Percentiles rank a stretch among this genome's conserved stretches.
These are phyloP conservation scores for Cordia subcordata DNA, from an alignment of 257 asterid species.

Conservation along the genomic window DNA sequence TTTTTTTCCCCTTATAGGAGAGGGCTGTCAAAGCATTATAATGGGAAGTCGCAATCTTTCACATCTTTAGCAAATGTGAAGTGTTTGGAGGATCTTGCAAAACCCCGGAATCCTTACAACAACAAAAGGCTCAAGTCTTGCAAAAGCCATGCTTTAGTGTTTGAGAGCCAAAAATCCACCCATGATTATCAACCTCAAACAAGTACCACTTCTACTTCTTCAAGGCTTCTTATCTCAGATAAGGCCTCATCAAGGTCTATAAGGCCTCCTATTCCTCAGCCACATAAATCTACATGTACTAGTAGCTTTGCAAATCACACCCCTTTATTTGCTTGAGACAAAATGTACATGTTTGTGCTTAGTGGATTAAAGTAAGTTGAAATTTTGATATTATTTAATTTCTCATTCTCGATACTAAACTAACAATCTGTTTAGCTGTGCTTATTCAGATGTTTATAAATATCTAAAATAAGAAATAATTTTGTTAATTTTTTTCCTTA, in stretches of 20 bases:
- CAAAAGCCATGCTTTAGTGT: slow-evolving; percentile 32
- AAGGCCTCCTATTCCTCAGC: slow-evolving; percentile 30
- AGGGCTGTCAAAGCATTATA: slow-evolving; percentile 66
- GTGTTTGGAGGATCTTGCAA: slow-evolving; percentile 54
- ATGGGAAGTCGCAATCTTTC: slow-evolving; percentile 69
- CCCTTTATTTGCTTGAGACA: too few species aligned
- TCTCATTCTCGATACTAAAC: too few species aligned
- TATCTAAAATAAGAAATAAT: too few species aligned
- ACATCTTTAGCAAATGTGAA: slow-evolving; percentile 42
- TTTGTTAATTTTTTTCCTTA: too few species aligned
- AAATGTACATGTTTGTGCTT: too few species aligned
- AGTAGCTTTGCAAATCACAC: slow-evolving; percentile 1
- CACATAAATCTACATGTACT: slow-evolving; percentile 24
- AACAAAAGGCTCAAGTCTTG: slow-evolving; percentile 57
- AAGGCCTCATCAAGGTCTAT: slow-evolving; percentile 12
- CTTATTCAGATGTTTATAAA: too few species aligned
- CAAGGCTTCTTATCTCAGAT: slow-evolving; percentile 26
- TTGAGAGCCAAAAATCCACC: slow-evolving; percentile 7
- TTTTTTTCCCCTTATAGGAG: slow-evolving; percentile 28
- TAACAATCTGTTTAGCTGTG: too few species aligned
- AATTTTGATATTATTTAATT: too few species aligned
- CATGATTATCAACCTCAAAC: background rate
- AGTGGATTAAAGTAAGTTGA: too few species aligned
- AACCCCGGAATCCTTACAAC: slow-evolving; percentile 44
- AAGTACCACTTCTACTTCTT: slow-evolving; percentile 21